Evolutionary conservation across 345 rosid genomes (phyloP), one percentile per base, ranked within the genome.

Genomic region (Clarkia xantiana): DNA sequence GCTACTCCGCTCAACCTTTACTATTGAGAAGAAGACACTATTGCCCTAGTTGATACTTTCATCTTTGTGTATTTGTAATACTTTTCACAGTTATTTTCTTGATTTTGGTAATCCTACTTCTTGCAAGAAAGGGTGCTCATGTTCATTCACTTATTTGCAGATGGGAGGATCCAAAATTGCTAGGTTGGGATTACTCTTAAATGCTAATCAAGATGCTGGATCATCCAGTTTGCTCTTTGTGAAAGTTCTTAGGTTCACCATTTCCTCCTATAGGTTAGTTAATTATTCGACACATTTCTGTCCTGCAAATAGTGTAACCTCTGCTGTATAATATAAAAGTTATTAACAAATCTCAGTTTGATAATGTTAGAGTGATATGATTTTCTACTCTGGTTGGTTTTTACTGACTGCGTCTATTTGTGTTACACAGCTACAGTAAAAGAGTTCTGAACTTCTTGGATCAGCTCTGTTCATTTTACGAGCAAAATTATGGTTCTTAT

Each of bases 151-250:
- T 70, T 43, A 45, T 54, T 45, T 65, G 71, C 79, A 91, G 98
- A 58, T 81, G 43, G 73, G 67, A 67, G 96, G 96, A 38, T 74
- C 98, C 54, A 80, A 80, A 72, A 56, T 61, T 69, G 86, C 83
- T 63, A 93, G 98, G 53, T 44, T 84, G 59, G 98, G 95, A 66
- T 81, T 83, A 42, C 62, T 90, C 45, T 86, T 86, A 64, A 78
- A 65, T 59, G 72, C 70, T 58, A 69, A 66, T 55, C 60, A 56
- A 53, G 72, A 76, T 64, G 61, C 76, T 55, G 72, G 75, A 69
- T 57, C 72, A 61, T 51, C 72, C 23, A 66, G 71, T 66, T 79
- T 83, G 50, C 76, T 86, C 47, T 76, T 90, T 44, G 60, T 72
- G 57, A 83, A 81, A 79, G 67, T 65, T 49, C 83, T 86, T 64